Conservation (phyloP, 805 yeast species). For the Metschnikowia henanensis region DNA sequence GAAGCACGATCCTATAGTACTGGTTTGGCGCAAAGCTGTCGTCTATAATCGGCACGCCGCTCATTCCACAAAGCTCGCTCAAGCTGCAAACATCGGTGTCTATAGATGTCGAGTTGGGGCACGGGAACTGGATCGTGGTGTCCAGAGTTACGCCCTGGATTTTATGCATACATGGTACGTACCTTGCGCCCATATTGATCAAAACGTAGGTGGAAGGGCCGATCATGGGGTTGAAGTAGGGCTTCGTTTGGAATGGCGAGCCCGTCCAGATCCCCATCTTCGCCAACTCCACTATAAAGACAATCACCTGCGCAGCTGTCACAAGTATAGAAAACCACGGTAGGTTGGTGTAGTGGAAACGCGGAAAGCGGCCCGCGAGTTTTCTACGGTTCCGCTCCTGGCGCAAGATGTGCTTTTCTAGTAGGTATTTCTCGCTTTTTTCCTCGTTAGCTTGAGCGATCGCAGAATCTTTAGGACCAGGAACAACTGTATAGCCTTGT, state of each 20-base stretch:
- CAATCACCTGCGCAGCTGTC: conserved; percentile 48
- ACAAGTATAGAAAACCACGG: conserved; percentile 44
- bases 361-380: conserved; percentile 18
- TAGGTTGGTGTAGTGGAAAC: conserved; percentile 26
- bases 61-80: conserved; percentile 59
- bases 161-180: conserved; percentile 66
- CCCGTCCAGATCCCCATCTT: conserved; percentile 61
- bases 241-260: conserved; percentile 63
- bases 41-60: conserved; percentile 40
- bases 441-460: not conserved
- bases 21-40: conserved; percentile 51
- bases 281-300: conserved; percentile 62
- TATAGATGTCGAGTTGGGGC: conserved; percentile 62
- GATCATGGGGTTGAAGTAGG: conserved; percentile 75
- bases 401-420: conserved; percentile 7
- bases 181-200: conserved; percentile 70
- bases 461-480: not conserved
- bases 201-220: conserved; percentile 71
- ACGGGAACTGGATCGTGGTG: conserved; percentile 52
- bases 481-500: conserved; percentile 10
- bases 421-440: not conserved
- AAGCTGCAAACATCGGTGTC: conserved; percentile 58
- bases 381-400: conserved; percentile 18
- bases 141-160: conserved; percentile 51
- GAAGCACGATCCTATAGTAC: conserved; percentile 69